Evolutionary conservation across 2,329 filamentous ascomycete species (phyloP), one percentile per base, ranked within the genome.

Genomic region (Fusarium aywerte): DNA sequence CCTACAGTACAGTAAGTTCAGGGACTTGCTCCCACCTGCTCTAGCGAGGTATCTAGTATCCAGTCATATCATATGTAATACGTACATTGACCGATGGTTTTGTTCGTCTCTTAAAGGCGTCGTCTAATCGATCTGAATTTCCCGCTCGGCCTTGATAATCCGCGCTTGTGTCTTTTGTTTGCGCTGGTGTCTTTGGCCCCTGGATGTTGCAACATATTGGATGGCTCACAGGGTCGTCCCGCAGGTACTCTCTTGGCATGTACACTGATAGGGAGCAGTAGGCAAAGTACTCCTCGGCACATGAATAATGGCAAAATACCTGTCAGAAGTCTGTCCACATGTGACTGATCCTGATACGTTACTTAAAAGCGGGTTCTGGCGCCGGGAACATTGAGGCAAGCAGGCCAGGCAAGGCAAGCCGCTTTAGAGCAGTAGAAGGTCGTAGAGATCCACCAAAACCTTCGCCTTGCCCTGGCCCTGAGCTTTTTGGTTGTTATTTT

Each of bases 181-280:
- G 58, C 20, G 51, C 48, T 68, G 59, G 43, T 66, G 50, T 45
- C 39, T 31, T 39, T 47, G 48, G 18, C 18, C 15, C 20, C 20
- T 39, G 8, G 27, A 39, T n/a, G n/a, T n/a, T n/a, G n/a, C n/a
- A n/a, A n/a, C n/a, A n/a, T 39, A 21, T 39, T 39, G 36, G 32
- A 36, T 52, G 52, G 47, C 29, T 63, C 36, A 32, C 49, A 68
- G 60, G 65, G 50, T 58, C 51, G 53, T 68, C 59, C 65, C 59
- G 36, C 47, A 66, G 23, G 61, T 62, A 62, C 48, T 32, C 27
- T 16, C 49, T 66, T 49, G 57, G 56, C 61, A 18, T 27, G 23
- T 58, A 36, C 58, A 68, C 61, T 29, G 32, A 36, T 7, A 29
- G 38, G 33, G 45, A 38, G 27, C 58, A 47, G 29, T 23, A 43